These are phyloP conservation scores for Starmerella vaccinii DNA, from an alignment of 805 yeast genomes.

Conservation along the genomic window DNA sequence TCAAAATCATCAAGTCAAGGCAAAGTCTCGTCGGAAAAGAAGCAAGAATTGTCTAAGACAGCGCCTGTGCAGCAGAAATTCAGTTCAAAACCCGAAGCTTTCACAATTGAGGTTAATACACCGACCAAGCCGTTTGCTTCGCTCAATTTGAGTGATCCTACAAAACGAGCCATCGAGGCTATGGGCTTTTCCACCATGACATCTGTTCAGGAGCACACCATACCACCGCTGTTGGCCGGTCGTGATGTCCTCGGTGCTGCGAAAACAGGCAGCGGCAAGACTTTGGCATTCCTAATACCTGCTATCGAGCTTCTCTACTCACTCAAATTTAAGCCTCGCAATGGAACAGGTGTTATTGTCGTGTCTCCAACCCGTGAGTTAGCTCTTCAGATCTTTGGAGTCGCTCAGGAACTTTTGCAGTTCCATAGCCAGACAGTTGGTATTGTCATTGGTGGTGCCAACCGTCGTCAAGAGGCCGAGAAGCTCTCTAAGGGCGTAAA, in stretches of 20 bases:
- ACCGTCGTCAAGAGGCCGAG: constrained; percentile 94
- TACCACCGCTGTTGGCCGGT: constrained; percentile 93
- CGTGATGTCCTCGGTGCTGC: constrained; percentile 99
- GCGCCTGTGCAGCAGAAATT: background rate
- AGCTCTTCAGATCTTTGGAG: constrained; percentile 95
- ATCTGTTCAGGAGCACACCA: constrained; percentile 86
- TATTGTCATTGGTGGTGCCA: constrained; percentile 96
- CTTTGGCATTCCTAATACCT: constrained; percentile 88
- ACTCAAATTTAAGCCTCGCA: constrained; percentile 89
- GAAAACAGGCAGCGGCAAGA: constrained; percentile 97
- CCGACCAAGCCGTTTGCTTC: constrained; percentile 35
- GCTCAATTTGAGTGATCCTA: constrained; percentile 66
- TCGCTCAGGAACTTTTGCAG: constrained; percentile 87
- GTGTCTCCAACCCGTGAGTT: constrained; percentile 97
- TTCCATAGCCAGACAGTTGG: constrained; percentile 89
- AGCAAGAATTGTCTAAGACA: background rate
- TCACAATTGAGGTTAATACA: constrained; percentile 18
- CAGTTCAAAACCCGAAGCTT: constrained; percentile 20
- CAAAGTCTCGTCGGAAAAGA: constrained; percentile 1
- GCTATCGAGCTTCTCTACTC: constrained; percentile 88
- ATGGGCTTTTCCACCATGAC: constrained; percentile 95
- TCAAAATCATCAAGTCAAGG: background rate
- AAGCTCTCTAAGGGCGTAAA: constrained; percentile 90
- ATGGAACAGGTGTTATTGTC: constrained; percentile 94
- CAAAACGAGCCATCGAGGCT: constrained; percentile 64